phyloP scores from a whole-genome alignment of 1,284 basidiomycete species.

The Cutaneotrichosporon daszewskae region DNA sequence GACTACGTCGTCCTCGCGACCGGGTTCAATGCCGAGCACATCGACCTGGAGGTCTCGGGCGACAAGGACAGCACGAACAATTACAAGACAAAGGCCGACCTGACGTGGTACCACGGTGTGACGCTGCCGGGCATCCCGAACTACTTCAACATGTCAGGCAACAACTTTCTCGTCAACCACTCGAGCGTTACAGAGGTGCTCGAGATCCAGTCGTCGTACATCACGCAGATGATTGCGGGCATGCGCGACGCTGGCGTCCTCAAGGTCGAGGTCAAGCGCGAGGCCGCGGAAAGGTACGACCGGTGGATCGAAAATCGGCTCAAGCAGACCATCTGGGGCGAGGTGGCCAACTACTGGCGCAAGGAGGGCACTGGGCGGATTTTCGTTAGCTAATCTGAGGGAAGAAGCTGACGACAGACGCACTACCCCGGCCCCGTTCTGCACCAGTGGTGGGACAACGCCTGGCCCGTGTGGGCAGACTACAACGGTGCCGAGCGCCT shows the following conservation, averaged over 20 bases:
- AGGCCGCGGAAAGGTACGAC: conserved; percentile 14
- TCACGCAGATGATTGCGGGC: conserved; percentile 10
- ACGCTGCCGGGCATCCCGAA: conserved; percentile 25
- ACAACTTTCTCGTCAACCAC: conserved; percentile 28
- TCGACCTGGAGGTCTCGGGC: conserved; percentile 14
- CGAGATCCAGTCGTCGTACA: conserved; percentile 17
- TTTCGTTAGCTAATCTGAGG: conserved; percentile 3
- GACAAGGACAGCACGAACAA: conserved; percentile 13
- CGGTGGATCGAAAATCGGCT: conserved; percentile 10
- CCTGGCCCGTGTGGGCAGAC: conserved; percentile 13
- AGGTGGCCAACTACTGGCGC: conserved; percentile 19
- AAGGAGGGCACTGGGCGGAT: conserved; percentile 15
- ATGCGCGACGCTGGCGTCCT: conserved; percentile 15
- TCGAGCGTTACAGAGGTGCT: conserved; percentile 12
- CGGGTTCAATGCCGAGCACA: conserved; percentile 17
- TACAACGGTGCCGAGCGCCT: conserved; percentile 16
- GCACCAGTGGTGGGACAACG: conserved; percentile 14
- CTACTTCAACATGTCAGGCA: conserved; percentile 27
- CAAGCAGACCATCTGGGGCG: conserved; percentile 13
- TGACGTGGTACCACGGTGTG: conserved; percentile 14
- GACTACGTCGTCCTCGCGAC: conserved; percentile 19
- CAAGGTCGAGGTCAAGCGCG: conserved; percentile 16
- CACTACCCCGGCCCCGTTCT: conserved; percentile 16
- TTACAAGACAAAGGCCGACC: conserved; percentile 12
- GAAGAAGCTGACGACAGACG: conserved; percentile 2